Percentiles rank a stretch among this genome's conserved stretches.
Evolutionary conservation across 352 stramenopile species (phyloP).

Genomic region (Globisporangium viniferum): DNA sequence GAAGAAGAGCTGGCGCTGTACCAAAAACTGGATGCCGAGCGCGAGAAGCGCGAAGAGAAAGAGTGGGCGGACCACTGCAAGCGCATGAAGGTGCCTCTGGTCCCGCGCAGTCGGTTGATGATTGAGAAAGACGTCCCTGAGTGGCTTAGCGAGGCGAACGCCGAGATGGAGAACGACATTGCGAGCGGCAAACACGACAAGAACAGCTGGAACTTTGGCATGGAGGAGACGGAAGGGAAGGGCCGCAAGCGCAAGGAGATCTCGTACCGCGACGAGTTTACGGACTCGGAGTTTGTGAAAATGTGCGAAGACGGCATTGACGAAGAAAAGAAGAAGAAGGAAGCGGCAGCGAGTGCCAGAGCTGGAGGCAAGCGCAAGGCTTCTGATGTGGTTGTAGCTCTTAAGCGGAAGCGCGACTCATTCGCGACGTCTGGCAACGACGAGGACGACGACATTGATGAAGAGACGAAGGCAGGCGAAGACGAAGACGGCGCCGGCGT

Average conservation of each 20-base stretch:
- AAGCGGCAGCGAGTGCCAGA: neutral
- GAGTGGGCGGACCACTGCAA: conserved; percentile 74
- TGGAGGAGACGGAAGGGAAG: conserved; percentile 30
- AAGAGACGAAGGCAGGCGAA: neutral
- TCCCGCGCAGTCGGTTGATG: conserved; percentile 62
- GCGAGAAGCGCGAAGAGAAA: conserved; percentile 50
- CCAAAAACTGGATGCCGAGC: conserved; percentile 66
- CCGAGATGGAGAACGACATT: conserved; percentile 53
- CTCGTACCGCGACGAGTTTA: conserved; percentile 84
- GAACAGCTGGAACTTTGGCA: conserved; percentile 60
- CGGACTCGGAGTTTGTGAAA: conserved; percentile 83
- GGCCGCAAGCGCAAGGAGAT: conserved; percentile 82
- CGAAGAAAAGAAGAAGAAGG: conserved; percentile 28
- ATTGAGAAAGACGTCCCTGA: conserved; percentile 61
- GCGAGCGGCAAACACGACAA: conserved; percentile 54
- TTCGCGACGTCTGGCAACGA: conserved; percentile 1
- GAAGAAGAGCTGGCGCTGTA: conserved; percentile 82
- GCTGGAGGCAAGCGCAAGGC: conserved; percentile 16
- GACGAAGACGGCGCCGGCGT: conserved; percentile 15
- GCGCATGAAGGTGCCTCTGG: conserved; percentile 40
- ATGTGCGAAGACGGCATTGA: conserved; percentile 86
- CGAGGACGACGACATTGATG: conserved; percentile 15
- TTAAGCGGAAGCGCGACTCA: conserved; percentile 35
- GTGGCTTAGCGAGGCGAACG: conserved; percentile 75
- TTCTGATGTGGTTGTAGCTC: conserved; percentile 18